phyloP scores from a whole-genome alignment of 1,284 basidiomycete species.

The Phylloporus gajari region DNA sequence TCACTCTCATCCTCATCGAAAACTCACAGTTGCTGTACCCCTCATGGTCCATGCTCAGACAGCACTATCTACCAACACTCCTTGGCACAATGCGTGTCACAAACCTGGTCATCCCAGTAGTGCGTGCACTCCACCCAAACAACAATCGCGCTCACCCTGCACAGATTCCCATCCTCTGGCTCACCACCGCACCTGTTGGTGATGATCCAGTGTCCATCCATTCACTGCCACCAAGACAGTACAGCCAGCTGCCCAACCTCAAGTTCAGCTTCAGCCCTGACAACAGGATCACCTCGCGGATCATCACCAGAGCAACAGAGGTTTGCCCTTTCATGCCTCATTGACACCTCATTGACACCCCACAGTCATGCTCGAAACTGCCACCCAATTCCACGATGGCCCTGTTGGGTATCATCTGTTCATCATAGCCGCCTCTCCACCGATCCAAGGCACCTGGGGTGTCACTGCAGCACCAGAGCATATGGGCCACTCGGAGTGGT shows the following conservation, averaged over 20 bases:
- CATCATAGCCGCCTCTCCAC: constrained; percentile 62
- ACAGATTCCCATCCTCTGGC: constrained; percentile 55
- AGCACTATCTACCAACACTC: constrained; percentile 60
- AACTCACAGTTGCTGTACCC: too few relatives aligned
- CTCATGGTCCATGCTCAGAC: too few relatives aligned
- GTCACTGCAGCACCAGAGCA: constrained; percentile 28
- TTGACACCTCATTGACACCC: not conserved
- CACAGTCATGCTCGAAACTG: constrained; percentile 43
- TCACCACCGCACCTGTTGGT: constrained; percentile 48
- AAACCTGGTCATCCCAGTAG: constrained; percentile 51
- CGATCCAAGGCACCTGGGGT: constrained; percentile 49
- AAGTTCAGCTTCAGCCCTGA: constrained; percentile 54
- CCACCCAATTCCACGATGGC: constrained; percentile 46
- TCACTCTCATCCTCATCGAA: too few relatives aligned
- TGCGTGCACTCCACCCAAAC: constrained; percentile 29
- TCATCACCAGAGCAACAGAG: constrained; percentile 56
- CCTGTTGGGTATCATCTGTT: constrained; percentile 63
- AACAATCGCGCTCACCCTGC: not conserved
- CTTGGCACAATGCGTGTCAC: constrained; percentile 51
- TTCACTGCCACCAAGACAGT: constrained; percentile 45
- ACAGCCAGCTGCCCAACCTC: constrained; percentile 54
- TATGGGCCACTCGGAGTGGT: constrained; percentile 50
- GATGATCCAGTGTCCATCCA: constrained; percentile 43
- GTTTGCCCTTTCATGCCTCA: constrained; percentile 42
- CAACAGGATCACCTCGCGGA: constrained; percentile 56